phyloP scores from a whole-genome alignment of 352 stramenopile genomes.

The Salisapilia sapeloensis region DNA sequence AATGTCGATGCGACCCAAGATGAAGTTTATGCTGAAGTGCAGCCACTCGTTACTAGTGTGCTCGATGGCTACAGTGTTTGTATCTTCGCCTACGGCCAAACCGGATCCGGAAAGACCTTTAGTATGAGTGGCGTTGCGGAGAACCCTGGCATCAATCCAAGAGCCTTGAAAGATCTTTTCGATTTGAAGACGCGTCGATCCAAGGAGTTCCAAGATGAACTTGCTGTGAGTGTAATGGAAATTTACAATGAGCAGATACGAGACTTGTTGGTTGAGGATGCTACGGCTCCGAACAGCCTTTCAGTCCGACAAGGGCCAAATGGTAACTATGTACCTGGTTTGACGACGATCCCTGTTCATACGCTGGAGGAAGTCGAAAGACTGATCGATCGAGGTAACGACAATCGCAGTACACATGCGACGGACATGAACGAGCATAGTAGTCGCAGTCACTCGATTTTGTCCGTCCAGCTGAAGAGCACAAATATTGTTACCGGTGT shows the following conservation, averaged over 20 bases:
- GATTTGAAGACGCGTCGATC: slow-evolving; percentile 37
- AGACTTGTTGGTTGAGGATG: slow-evolving; percentile 82
- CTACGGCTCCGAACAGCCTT: slow-evolving; percentile 59
- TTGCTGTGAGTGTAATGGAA: slow-evolving; percentile 88
- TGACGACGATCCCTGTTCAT: slow-evolving; percentile 59
- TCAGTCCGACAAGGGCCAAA: slow-evolving; percentile 68
- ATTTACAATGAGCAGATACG: slow-evolving; percentile 95
- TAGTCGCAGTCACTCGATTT: slow-evolving; percentile 75
- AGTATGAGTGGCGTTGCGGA: slow-evolving; percentile 63
- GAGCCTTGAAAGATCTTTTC: slow-evolving; percentile 73
- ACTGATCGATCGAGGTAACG: slow-evolving; percentile 71
- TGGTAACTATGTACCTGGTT: slow-evolving; percentile 69
- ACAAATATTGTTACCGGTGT: slow-evolving; percentile 60
- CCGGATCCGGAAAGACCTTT: slow-evolving; percentile 76
- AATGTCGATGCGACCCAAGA: slow-evolving; percentile 60
- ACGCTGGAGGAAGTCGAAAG: slow-evolving; percentile 72
- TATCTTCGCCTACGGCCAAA: slow-evolving; percentile 84
- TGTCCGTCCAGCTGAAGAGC: slow-evolving; percentile 77
- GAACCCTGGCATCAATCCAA: slow-evolving; percentile 69
- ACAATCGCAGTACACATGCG: slow-evolving; percentile 71
- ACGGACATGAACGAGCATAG: slow-evolving; percentile 85
- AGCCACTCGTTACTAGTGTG: slow-evolving; percentile 67
- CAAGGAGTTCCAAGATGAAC: slow-evolving; percentile 69
- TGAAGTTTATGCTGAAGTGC: slow-evolving; percentile 60
- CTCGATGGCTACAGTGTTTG: slow-evolving; percentile 80